These are phyloP conservation scores for Inonotus hispidus DNA, from an alignment of 1,284 basidiomycete species.

Conservation along the genomic window DNA sequence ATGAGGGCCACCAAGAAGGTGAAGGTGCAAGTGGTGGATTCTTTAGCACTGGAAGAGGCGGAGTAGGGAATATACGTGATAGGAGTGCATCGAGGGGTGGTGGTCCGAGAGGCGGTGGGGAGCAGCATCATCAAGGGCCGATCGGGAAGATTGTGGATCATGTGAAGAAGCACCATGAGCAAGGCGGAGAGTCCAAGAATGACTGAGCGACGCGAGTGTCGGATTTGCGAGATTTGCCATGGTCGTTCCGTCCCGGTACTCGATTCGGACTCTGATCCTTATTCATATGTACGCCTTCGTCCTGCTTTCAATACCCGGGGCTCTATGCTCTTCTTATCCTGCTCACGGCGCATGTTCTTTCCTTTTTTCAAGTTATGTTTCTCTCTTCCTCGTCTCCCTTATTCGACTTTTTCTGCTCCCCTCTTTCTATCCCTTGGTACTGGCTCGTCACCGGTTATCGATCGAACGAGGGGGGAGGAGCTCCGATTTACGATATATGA, in stretches of 20 bases:
- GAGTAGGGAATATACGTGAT: slow-evolving; percentile 60
- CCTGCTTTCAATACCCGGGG: background rate
- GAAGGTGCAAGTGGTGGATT: slow-evolving; percentile 23
- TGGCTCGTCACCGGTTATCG: no score
- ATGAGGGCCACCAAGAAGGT: slow-evolving; percentile 11
- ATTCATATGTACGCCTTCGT: background rate
- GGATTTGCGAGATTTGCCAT: no score
- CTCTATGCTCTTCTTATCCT: no score
- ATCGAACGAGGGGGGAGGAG: no score
- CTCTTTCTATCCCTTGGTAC: no score
- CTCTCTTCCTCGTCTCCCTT: no score
- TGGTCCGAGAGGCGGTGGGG: background rate
- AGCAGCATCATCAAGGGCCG: background rate
- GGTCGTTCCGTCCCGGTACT: background rate
- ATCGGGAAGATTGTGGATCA: slow-evolving; percentile 13
- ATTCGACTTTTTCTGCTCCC: no score
- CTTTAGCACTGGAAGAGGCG: slow-evolving; percentile 62
- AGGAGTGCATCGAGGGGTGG: slow-evolving; percentile 5
- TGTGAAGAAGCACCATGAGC: slow-evolving; percentile 5
- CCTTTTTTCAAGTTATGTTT: no score
- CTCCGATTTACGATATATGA: no score
- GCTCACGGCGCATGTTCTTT: no score
- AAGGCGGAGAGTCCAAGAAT: background rate
- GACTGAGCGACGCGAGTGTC: no score
- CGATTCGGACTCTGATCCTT: background rate